Evolutionary conservation across 495 filamentous ascomycete species (phyloP).

Genomic region (Aspergillus indologenus): DNA sequence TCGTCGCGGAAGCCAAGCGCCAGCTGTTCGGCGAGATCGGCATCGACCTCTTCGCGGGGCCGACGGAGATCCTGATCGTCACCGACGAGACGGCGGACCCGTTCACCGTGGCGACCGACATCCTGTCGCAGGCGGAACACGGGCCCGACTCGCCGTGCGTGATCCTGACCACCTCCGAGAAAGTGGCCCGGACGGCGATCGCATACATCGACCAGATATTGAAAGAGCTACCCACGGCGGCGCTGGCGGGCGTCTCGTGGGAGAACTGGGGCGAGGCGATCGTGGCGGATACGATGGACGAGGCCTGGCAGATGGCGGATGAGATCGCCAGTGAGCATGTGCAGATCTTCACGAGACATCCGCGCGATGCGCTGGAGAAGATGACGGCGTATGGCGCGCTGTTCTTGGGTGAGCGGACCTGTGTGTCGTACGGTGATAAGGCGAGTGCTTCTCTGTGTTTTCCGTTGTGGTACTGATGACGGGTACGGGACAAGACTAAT

Average conservation of each 20-base stretch:
- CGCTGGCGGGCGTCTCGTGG: slow-evolving; percentile 45
- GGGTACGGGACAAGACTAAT: too few relatives aligned
- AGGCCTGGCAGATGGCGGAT: slow-evolving; percentile 50
- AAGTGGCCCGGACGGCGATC: slow-evolving; percentile 40
- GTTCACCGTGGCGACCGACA: slow-evolving; percentile 48
- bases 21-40: slow-evolving; percentile 54
- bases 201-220: slow-evolving; percentile 37
- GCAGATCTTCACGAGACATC: slow-evolving; percentile 48
- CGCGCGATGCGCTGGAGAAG: slow-evolving; percentile 47
- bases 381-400: slow-evolving; percentile 52
- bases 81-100: slow-evolving; percentile 50
- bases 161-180: slow-evolving; percentile 45
- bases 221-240: slow-evolving; percentile 40
- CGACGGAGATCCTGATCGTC: slow-evolving; percentile 54
- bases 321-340: slow-evolving; percentile 53
- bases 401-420: slow-evolving; percentile 53
- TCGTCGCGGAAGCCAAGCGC: slow-evolving; percentile 53
- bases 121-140: slow-evolving; percentile 53
- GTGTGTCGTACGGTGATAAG: slow-evolving; percentile 51
- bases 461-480: background rate
- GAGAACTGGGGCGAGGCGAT: slow-evolving; percentile 47
- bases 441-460: background rate
- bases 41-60: slow-evolving; percentile 52
- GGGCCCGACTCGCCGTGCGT: slow-evolving; percentile 50
- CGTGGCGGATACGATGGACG: slow-evolving; percentile 40